These are phyloP conservation scores for Oryza meyeriana DNA, from an alignment of 176 grass and related monocot species.

Conservation along the genomic window DNA sequence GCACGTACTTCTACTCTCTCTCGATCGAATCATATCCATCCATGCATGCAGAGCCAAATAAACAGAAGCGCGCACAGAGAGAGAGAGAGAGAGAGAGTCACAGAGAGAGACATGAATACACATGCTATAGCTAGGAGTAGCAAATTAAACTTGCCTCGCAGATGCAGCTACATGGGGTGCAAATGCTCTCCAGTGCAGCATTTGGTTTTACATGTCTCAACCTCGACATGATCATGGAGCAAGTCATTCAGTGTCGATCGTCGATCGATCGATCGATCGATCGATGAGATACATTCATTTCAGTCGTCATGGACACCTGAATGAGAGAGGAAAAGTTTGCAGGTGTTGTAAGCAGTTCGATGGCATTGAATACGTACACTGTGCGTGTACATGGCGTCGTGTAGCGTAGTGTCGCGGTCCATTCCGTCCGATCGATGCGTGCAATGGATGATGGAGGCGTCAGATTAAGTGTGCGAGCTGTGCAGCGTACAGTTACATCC, in stretches of 20 bases:
- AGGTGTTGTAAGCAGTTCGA: background rate
- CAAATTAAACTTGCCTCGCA: slow-evolving; percentile 11
- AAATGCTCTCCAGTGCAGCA: slow-evolving; percentile 27
- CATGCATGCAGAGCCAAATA: background rate
- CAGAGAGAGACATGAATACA: no score
- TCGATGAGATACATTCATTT: background rate
- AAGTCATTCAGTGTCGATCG: slow-evolving; percentile 28
- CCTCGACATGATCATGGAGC: slow-evolving; percentile 2
- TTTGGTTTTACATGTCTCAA: background rate
- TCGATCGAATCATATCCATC: background rate
- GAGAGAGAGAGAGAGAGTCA: no score
- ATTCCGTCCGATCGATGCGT: slow-evolving; percentile 32
- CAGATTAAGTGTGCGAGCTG: slow-evolving; percentile 43
- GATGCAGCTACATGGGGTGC: background rate
- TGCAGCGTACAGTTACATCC: slow-evolving; percentile 19
- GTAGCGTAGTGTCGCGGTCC: slow-evolving; percentile 28
- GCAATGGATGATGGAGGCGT: slow-evolving; percentile 30
- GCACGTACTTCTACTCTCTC: background rate
- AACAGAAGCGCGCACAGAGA: no score
- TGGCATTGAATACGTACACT: slow-evolving; percentile 43
- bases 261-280: background rate
- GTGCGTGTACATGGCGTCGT: slow-evolving; percentile 26
- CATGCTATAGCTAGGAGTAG: background rate
- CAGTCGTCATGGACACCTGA: slow-evolving; percentile 25
- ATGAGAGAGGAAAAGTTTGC: slow-evolving; percentile 1